Evolutionary conservation across 2,329 filamentous ascomycete species (phyloP).

Genomic region (Cadophora gregata): DNA sequence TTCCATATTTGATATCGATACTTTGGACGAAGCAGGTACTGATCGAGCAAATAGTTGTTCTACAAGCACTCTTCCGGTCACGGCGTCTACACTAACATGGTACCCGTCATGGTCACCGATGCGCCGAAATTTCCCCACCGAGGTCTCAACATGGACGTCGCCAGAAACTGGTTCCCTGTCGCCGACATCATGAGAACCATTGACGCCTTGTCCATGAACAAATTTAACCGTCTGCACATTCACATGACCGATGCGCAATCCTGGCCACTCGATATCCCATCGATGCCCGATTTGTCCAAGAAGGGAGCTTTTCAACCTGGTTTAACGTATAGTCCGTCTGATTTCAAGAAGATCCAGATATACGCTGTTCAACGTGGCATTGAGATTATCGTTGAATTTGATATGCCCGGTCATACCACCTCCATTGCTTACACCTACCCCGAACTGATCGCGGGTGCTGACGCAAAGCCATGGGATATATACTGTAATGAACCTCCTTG

Average conservation of each 20-base stretch:
- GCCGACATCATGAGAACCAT: slow-evolving; percentile 74
- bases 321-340: slow-evolving; percentile 69
- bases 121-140: slow-evolving; percentile 76
- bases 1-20: no score
- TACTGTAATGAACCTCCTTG: slow-evolving; percentile 70
- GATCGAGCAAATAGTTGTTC: slow-evolving; percentile 59
- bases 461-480: slow-evolving; percentile 60
- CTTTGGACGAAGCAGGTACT: no score
- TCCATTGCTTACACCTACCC: slow-evolving; percentile 70
- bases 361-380: slow-evolving; percentile 74
- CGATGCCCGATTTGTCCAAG: slow-evolving; percentile 71
- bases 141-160: slow-evolving; percentile 79
- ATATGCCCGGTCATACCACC: slow-evolving; percentile 81
- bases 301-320: slow-evolving; percentile 76
- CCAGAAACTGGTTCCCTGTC: slow-evolving; percentile 63
- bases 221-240: slow-evolving; percentile 82
- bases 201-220: slow-evolving; percentile 78
- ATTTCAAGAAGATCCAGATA: slow-evolving; percentile 70
- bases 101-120: slow-evolving; percentile 76
- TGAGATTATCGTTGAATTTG: slow-evolving; percentile 76
- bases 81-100: slow-evolving; percentile 70
- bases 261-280: slow-evolving; percentile 82
- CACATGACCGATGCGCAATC: slow-evolving; percentile 85
- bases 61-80: slow-evolving; percentile 68
- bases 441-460: slow-evolving; percentile 72